These are phyloP conservation scores for Venturia aucupariae DNA, from an alignment of 2,329 filamentous ascomycete species.

Conservation along the genomic window DNA sequence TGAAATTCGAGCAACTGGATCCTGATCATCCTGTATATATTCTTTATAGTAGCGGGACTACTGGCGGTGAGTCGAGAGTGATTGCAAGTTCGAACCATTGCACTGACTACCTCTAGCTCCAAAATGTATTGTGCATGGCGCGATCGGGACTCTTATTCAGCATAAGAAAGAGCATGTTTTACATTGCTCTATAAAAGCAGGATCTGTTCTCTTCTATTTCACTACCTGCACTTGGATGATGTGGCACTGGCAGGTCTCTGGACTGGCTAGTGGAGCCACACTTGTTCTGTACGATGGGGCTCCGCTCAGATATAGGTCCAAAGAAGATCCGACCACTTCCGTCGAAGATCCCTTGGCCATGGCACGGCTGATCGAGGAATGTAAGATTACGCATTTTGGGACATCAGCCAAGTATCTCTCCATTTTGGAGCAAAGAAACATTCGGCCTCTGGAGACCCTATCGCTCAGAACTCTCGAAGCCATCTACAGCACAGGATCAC, in stretches of 20 bases:
- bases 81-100: neutral
- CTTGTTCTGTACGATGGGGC: slow-evolving; percentile 88
- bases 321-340: slow-evolving; percentile 36
- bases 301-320: slow-evolving; percentile 53
- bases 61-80: slow-evolving; percentile 36
- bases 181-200: slow-evolving; percentile 68
- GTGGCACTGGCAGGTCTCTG: slow-evolving; percentile 96
- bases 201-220: slow-evolving; percentile 79
- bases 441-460: slow-evolving; percentile 49
- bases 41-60: slow-evolving; percentile 87
- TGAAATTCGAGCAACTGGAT: slow-evolving; percentile 63
- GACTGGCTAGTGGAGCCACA: slow-evolving; percentile 71
- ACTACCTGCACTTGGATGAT: slow-evolving; percentile 99
- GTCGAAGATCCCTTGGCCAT: slow-evolving; percentile 68
- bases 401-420: slow-evolving; percentile 92
- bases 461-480: slow-evolving; percentile 55
- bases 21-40: slow-evolving; percentile 83
- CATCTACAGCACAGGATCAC: slow-evolving; percentile 90
- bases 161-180: slow-evolving; percentile 95
- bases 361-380: slow-evolving; percentile 68
- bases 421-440: slow-evolving; percentile 69
- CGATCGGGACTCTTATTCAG: slow-evolving; percentile 81
- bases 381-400: slow-evolving; percentile 84
- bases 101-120: slow-evolving; percentile 37
- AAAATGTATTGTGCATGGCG: slow-evolving; percentile 91